Evolutionary conservation across 2,329 filamentous ascomycete species (phyloP).

Genomic region (Trichophyton verrucosum): DNA sequence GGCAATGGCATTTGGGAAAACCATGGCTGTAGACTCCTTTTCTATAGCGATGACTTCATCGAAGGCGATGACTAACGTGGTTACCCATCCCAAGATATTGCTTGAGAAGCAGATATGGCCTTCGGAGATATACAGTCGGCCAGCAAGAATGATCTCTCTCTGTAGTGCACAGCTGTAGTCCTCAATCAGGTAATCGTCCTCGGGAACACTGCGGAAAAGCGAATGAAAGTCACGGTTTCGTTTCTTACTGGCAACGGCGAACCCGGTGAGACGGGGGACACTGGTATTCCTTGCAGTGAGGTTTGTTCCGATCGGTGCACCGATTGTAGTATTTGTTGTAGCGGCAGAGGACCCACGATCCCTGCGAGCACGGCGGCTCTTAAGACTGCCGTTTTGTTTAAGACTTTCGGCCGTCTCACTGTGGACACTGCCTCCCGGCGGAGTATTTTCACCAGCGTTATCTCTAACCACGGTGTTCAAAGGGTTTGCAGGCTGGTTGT

Average conservation of each 20-base stretch:
- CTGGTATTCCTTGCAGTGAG: slow-evolving; percentile 47
- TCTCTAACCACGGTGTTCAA: slow-evolving; percentile 16
- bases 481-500: slow-evolving; percentile 20
- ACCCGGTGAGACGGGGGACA: slow-evolving; percentile 73
- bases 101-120: slow-evolving; percentile 97
- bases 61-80: slow-evolving; percentile 93
- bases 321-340: slow-evolving; percentile 56
- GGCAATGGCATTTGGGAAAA: slow-evolving; percentile 96
- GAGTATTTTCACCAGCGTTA: slow-evolving; percentile 48
- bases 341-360: slow-evolving; percentile 72
- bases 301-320: slow-evolving; percentile 57
- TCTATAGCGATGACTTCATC: slow-evolving; percentile 95
- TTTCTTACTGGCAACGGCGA: slow-evolving; percentile 91
- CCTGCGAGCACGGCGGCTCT: slow-evolving; percentile 53
- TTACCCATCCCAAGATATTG: slow-evolving; percentile 97
- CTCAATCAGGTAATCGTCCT: slow-evolving; percentile 95
- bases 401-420: slow-evolving; percentile 44
- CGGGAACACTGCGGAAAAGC: slow-evolving; percentile 89
- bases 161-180: slow-evolving; percentile 96
- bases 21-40: slow-evolving; percentile 85
- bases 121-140: slow-evolving; percentile 89
- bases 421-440: slow-evolving; percentile 54
- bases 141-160: slow-evolving; percentile 87
- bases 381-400: slow-evolving; percentile 54
- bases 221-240: slow-evolving; percentile 90